A percentile compares a stretch with the other conserved stretches of the same genome.
phyloP scores from a whole-genome alignment of 768 basidiomycete genomes.

The Calocera cornea region DNA sequence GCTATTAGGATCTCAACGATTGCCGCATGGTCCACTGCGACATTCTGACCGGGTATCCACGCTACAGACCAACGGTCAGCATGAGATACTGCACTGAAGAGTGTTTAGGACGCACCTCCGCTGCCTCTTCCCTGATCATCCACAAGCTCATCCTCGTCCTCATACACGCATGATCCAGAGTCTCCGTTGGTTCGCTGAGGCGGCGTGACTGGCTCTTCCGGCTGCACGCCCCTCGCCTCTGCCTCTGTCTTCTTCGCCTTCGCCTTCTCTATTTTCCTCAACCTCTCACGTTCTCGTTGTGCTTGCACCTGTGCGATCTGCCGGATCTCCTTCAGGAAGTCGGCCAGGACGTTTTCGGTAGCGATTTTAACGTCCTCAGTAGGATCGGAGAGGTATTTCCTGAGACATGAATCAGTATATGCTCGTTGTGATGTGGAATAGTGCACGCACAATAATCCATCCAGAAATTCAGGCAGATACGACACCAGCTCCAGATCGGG shows the following conservation, averaged over 20 bases:
- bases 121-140: constrained; percentile 36
- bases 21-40: constrained; percentile 76
- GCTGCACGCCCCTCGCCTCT: constrained; percentile 32
- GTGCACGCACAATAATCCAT: constrained; percentile 74
- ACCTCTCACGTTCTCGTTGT: constrained; percentile 32
- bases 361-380: constrained; percentile 85
- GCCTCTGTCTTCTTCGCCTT: constrained; percentile 31
- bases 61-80: constrained; percentile 30
- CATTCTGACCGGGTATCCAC: constrained; percentile 90
- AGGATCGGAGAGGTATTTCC: constrained; percentile 91
- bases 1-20: constrained; percentile 87
- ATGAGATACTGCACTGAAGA: background rate
- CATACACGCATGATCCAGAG: constrained; percentile 20
- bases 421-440: background rate
- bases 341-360: constrained; percentile 76
- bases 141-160: constrained; percentile 36
- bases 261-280: constrained; percentile 27
- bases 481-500: constrained; percentile 92
- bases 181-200: constrained; percentile 5
- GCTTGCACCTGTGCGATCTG: constrained; percentile 67
- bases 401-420: constrained; percentile 24
- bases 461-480: constrained; percentile 87
- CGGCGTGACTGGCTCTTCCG: constrained; percentile 15
- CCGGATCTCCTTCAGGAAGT: constrained; percentile 81
- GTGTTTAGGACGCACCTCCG: constrained; percentile 37